phyloP scores from a whole-genome alignment of 2,329 filamentous ascomycete genomes.

The Chaetomiaceae sp. region DNA sequence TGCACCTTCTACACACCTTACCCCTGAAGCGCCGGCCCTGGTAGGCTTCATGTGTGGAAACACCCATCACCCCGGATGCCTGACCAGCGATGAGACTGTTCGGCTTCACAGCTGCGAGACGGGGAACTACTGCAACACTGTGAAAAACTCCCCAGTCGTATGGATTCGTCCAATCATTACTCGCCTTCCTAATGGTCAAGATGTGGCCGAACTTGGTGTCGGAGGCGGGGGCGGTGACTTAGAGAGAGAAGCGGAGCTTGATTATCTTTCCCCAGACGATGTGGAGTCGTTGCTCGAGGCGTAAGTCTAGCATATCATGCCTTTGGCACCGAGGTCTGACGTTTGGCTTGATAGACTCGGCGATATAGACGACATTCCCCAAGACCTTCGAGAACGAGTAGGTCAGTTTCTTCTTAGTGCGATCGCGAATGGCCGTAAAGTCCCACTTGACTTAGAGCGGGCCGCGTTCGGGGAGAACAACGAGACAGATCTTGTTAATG shows the following conservation, averaged over 20 bases:
- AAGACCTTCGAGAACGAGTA: slow-evolving; percentile 25
- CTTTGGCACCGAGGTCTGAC: background rate
- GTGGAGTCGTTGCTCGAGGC: slow-evolving; percentile 27
- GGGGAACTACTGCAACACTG: slow-evolving; percentile 56
- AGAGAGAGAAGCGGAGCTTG: slow-evolving; percentile 62
- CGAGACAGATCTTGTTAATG: slow-evolving; percentile 27
- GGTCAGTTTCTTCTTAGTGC: slow-evolving; percentile 23
- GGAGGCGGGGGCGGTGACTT: slow-evolving; percentile 78
- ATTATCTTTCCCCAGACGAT: slow-evolving; percentile 38
- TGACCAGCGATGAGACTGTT: slow-evolving; percentile 59
- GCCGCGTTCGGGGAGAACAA: slow-evolving; percentile 29
- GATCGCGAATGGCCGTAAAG: slow-evolving; percentile 30
- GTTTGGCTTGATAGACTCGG: slow-evolving; percentile 22
- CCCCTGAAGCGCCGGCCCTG: slow-evolving; percentile 61
- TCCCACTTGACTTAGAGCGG: slow-evolving; percentile 34
- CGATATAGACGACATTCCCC: slow-evolving; percentile 17
- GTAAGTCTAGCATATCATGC: slow-evolving; percentile 30
- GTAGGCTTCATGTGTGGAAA: slow-evolving; percentile 75
- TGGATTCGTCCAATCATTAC: slow-evolving; percentile 76
- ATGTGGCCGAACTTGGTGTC: slow-evolving; percentile 69
- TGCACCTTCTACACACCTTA: slow-evolving; percentile 39
- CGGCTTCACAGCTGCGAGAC: slow-evolving; percentile 85
- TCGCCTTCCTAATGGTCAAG: slow-evolving; percentile 53
- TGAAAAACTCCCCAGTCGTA: slow-evolving; percentile 52
- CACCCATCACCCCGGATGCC: slow-evolving; percentile 60